Base-by-base conservation (phyloP, 192 early-diverging fungal species). In the Coemansia sp. region DNA sequence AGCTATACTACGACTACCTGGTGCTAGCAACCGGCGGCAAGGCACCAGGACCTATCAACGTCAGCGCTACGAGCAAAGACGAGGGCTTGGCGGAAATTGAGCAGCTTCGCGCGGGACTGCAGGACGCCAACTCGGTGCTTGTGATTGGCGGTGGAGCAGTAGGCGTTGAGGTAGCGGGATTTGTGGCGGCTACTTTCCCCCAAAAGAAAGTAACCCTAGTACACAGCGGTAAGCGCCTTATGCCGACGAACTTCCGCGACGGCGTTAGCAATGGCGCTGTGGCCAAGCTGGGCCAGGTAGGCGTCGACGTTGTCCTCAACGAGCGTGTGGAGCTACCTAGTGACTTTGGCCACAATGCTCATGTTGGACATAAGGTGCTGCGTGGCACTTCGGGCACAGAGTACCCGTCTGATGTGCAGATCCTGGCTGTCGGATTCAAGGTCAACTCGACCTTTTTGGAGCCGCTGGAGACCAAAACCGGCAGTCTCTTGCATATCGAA, bases 101-200 rank as follows among this genome's bases (percentile, higher is more conserved):
- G 3, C 38, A 52, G 61, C 67, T 80, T n/a, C 75, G 84, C 6
- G 44, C 50, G 7, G 80, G 78, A 8, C 43, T 90, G 33, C 72
- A 76, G 4, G 36, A 50, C 9, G 87, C 88, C 3, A 34, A 76
- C 27, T 71, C 83, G 1, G 69, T 89, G 43, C 61, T 91, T 10
- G 84, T 91, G 44, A 65, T 89, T 18, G 89, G 89, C 52, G 89
- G 88, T 34, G 89, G 89, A 3, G 76, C 88, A 5, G 86, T 88
- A 5, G 89, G 89, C 16, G 76, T 89, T 46, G 87, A 91, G 66
- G 68, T 87, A 1, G 87, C 87, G 10, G 88, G 88, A 5, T 88
- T 85, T 73, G 81, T 91, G 31, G 79, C 74, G 8, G 72, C 71
- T 0, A 60, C 46, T 7, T 87, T 85, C 53, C 44, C 68, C 2